These are phyloP conservation scores for Phlegmacium glaucopus DNA, from an alignment of 768 basidiomycete genomes.

Conservation along the genomic window DNA sequence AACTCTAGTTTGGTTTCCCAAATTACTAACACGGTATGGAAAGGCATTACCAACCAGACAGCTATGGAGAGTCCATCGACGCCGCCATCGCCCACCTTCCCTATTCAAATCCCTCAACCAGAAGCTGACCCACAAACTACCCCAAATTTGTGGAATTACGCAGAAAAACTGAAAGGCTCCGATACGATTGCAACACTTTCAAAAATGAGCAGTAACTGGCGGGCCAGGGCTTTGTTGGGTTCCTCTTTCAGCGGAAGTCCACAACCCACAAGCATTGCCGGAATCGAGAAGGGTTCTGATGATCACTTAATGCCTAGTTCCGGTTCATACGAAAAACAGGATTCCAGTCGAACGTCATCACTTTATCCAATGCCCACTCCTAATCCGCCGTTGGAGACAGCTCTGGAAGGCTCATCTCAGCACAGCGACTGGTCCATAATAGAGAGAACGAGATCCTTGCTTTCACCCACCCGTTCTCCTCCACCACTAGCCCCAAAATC, in stretches of 20 bases:
- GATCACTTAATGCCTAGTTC: not conserved
- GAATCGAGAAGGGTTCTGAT: not conserved
- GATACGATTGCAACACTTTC: slow-evolving; percentile 67
- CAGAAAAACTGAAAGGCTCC: slow-evolving; percentile 70
- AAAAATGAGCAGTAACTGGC: slow-evolving; percentile 76
- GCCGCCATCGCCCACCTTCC: slow-evolving; percentile 25
- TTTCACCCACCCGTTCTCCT: slow-evolving; percentile 33
- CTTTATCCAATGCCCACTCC: not conserved
- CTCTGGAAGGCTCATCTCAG: not conserved
- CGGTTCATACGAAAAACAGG: not conserved
- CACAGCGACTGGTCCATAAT: slow-evolving; percentile 11
- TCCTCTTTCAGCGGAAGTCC: slow-evolving; percentile 15
- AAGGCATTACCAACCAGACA: slow-evolving; percentile 71
- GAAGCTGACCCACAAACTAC: slow-evolving; percentile 24
- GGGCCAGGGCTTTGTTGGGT: slow-evolving; percentile 55
- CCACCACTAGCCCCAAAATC: slow-evolving; percentile 38
- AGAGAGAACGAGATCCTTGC: slow-evolving; percentile 22
- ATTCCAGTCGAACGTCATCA: not conserved
- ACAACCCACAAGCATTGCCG: not conserved
- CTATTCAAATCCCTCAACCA: slow-evolving; percentile 6
- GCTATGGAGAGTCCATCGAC: slow-evolving; percentile 63
- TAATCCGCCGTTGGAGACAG: not conserved
- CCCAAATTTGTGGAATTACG: slow-evolving; percentile 62
- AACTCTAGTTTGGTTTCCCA: slow-evolving; percentile 27
- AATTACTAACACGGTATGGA: slow-evolving; percentile 66